These are phyloP conservation scores for Atkinsonella hypoxylon DNA, from an alignment of 2,329 filamentous ascomycete genomes.

Conservation along the genomic window DNA sequence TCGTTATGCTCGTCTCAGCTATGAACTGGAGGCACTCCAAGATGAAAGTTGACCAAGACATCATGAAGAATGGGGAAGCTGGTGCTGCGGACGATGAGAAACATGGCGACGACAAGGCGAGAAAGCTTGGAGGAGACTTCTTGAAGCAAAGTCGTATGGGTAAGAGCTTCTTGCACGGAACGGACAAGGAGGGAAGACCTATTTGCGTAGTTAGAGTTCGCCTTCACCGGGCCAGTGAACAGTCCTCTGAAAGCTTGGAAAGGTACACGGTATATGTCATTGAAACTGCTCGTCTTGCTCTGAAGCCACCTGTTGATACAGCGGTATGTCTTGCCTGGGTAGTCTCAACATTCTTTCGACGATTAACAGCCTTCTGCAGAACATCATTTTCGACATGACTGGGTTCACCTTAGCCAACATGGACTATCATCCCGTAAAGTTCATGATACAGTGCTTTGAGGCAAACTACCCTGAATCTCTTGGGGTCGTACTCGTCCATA, in stretches of 20 bases:
- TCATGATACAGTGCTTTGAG: conserved; percentile 99
- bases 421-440: conserved; percentile 96
- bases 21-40: conserved; percentile 82
- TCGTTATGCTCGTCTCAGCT: conserved; percentile 89
- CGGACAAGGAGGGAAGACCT: conserved; percentile 73
- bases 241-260: conserved; percentile 72
- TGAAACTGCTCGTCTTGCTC: conserved; percentile 78
- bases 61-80: conserved; percentile 67
- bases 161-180: conserved; percentile 84
- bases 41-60: conserved; percentile 79
- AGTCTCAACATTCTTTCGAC: too few species aligned
- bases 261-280: conserved; percentile 89
- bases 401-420: conserved; percentile 91
- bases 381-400: conserved; percentile 92
- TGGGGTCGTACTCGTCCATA: conserved; percentile 84
- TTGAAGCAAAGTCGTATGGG: conserved; percentile 75
- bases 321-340: conserved; percentile 53
- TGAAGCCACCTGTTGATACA: conserved; percentile 74
- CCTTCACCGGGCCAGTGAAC: conserved; percentile 70
- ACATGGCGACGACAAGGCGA: conserved; percentile 41
- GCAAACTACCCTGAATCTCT: conserved; percentile 95
- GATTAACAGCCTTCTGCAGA: conserved; percentile 35
- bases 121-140: conserved; percentile 65
- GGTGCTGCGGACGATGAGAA: conserved; percentile 49
- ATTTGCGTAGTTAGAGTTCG: conserved; percentile 78